Evolutionary conservation across 306 rosid genomes (phyloP).

Genomic region (Dalbergia oliveri): DNA sequence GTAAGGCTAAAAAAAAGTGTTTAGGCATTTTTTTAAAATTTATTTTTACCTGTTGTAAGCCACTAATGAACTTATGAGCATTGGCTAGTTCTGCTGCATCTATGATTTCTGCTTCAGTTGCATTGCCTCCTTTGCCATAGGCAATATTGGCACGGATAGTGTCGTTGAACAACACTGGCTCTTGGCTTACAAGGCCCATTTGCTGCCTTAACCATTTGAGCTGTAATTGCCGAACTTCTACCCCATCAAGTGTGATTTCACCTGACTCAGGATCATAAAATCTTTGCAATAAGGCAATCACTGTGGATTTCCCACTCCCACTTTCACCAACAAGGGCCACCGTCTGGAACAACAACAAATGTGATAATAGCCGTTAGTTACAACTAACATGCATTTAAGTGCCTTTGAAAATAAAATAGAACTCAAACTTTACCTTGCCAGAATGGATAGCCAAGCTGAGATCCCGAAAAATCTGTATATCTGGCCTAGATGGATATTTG

Average conservation of each 20-base stretch:
- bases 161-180: slow-evolving; percentile 81
- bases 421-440: slow-evolving; percentile 64
- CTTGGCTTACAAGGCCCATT: slow-evolving; percentile 93
- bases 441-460: slow-evolving; percentile 71
- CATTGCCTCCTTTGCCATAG: slow-evolving; percentile 80
- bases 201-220: slow-evolving; percentile 95
- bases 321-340: slow-evolving; percentile 94
- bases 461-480: slow-evolving; percentile 74
- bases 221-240: slow-evolving; percentile 62
- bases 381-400: background rate
- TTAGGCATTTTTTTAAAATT: background rate
- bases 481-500: slow-evolving; percentile 85
- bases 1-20: background rate
- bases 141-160: slow-evolving; percentile 87
- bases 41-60: slow-evolving; percentile 66
- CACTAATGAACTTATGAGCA: slow-evolving; percentile 85
- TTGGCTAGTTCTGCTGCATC: slow-evolving; percentile 81
- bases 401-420: no score
- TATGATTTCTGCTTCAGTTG: slow-evolving; percentile 79
- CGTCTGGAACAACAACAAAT: slow-evolving; percentile 57
- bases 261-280: slow-evolving; percentile 93
- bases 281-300: slow-evolving; percentile 78
- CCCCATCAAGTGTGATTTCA: slow-evolving; percentile 75
- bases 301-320: slow-evolving; percentile 94
- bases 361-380: background rate